Percentiles rank a stretch among this genome's conserved stretches.
Evolutionary conservation across 306 rosid species (phyloP).

Genomic region (Vigna hirtella): DNA sequence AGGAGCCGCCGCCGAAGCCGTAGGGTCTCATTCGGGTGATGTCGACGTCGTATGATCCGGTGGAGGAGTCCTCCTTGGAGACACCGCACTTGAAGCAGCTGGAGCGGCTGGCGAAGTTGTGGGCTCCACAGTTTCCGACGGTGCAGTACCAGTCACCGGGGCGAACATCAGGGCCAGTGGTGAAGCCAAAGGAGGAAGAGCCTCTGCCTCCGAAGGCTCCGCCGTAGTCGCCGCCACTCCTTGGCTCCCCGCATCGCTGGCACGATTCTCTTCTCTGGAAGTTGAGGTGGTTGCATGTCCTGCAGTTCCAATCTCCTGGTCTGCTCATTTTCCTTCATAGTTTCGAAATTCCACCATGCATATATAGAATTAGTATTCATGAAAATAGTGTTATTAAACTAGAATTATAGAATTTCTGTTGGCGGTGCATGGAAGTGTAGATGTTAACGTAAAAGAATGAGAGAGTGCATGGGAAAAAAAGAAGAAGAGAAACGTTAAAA

Average conservation of each 20-base stretch:
- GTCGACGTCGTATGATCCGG: conserved; percentile 54
- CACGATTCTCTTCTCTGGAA: conserved; percentile 90
- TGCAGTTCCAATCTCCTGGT: conserved; percentile 98
- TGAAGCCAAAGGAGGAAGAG: conserved; percentile 64
- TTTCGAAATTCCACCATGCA: conserved; percentile 27
- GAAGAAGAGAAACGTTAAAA: background rate
- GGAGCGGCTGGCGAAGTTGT: conserved; percentile 92
- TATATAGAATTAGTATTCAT: background rate
- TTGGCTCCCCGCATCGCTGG: conserved; percentile 77
- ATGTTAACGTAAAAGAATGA: background rate
- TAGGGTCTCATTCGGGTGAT: conserved; percentile 58
- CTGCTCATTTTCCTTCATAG: conserved; percentile 60
- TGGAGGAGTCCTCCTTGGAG: conserved; percentile 67
- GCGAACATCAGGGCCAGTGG: conserved; percentile 85
- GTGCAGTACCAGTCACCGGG: conserved; percentile 96
- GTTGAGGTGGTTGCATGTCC: conserved; percentile 86
- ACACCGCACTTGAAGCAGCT: conserved; percentile 94
- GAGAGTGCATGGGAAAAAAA: conserved; percentile 14
- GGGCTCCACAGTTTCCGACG: conserved; percentile 81
- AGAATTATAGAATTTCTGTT: background rate
- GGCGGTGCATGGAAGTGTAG: background rate
- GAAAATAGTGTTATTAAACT: too few relatives aligned
- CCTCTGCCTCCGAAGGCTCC: conserved; percentile 55
- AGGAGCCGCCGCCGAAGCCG: conserved; percentile 51
- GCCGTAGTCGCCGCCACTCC: conserved; percentile 47